Evolutionary conservation across 495 filamentous ascomycete genomes (phyloP), one percentile per base, ranked within the genome.

Genomic region (Penicillium pancosmium): DNA sequence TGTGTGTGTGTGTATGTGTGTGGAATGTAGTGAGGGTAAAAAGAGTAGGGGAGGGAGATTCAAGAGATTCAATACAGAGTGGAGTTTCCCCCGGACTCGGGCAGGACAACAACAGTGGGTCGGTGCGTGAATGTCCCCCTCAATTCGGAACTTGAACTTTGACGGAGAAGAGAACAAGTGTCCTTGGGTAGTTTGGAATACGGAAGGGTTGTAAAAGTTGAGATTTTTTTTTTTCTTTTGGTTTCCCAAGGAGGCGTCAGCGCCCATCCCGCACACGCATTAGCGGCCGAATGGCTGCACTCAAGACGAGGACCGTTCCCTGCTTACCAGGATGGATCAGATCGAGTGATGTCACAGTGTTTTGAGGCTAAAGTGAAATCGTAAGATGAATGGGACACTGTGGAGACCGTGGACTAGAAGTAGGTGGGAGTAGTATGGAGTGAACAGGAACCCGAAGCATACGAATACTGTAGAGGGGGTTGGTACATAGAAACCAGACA

Each of bases 211-310:
- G 5, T 8, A 15, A 50, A 57, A 50, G 46, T 34, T 54, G 47
- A 58, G 38, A 52, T 47, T 43, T 43, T 52, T 55, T 31, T 31
- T 31, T 21, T 27, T 36, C 10, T 44, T 1, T 59, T 38, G 23
- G 23, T 23, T 23, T 23, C 23, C 23, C 3, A 3, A 23, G 41
- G 54, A 11, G 48, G 52, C 38, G 58, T 54, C 57, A 57, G 44
- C 54, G 54, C 57, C 36, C 50, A 64, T 60, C 54, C 62, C 57
- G 57, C 57, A 5, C 50, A 43, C 55, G 62, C 63, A 62, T 65
- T 62, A 62, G 63, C 18, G 55, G 59, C 58, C 52, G 58, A 38
- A 43, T 40, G 51, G 59, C 51, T 43, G 46, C 55, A 36, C 58
- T 34, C 40, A 38, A 38, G 33, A 40, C 23, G 50, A 41, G 34